Percentiles rank a stretch among this genome's conserved stretches.
Evolutionary conservation across 495 filamentous ascomycete genomes (phyloP).

Genomic region (Cairneyella variabilis): DNA sequence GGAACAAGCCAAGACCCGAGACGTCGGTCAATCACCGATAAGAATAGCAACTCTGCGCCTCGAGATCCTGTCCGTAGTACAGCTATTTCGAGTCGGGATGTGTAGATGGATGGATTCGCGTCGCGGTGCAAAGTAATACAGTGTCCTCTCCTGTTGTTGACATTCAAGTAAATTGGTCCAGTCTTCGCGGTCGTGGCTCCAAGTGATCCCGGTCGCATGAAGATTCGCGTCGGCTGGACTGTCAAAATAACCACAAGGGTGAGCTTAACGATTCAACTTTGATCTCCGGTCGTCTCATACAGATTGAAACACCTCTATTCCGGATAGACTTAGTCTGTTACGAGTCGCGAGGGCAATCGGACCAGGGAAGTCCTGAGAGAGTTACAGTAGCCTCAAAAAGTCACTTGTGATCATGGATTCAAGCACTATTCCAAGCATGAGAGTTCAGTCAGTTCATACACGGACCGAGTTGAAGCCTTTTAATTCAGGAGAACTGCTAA

Average conservation of each 20-base stretch:
- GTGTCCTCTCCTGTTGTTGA: conserved; percentile 16
- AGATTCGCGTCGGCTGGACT: neutral
- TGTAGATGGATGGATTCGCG: neutral
- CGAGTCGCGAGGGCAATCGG: neutral
- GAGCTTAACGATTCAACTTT: neutral
- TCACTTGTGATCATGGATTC: conserved; percentile 1
- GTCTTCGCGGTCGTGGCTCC: neutral
- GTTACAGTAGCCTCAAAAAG: conserved; percentile 2
- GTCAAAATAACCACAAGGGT: neutral
- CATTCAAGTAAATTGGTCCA: conserved; percentile 7
- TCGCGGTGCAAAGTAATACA: neutral
- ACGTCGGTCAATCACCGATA: neutral
- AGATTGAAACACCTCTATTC: conserved; percentile 17
- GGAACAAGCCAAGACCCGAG: neutral
- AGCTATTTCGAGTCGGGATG: too few species aligned
- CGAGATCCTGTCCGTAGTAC: too few species aligned
- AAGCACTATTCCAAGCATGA: neutral
- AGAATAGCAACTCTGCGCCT: conserved; percentile 8
- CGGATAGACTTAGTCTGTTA: neutral
- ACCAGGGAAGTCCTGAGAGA: neutral
- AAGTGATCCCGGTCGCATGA: conserved; percentile 8
- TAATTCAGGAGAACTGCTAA: neutral
- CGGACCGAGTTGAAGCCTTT: neutral
- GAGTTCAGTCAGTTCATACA: neutral
- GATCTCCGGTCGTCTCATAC: conserved; percentile 23